phyloP scores from a whole-genome alignment of 176 grass and related monocot species.

The Rhynchospora pubera region DNA sequence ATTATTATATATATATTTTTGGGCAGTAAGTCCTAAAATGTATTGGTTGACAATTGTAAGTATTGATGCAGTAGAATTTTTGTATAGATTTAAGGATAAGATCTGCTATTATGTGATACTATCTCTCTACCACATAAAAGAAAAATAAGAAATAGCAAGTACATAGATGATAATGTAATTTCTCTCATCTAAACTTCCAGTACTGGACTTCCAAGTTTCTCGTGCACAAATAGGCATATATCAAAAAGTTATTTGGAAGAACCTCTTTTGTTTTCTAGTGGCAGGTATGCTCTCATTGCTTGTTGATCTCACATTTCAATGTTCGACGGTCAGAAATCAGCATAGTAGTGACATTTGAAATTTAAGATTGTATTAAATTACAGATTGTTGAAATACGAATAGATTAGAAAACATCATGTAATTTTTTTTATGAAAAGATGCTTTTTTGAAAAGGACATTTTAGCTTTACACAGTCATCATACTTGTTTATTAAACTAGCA shows the following conservation, averaged over 20 bases:
- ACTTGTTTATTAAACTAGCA: not conserved
- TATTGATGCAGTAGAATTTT: not conserved
- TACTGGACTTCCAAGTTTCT: not conserved
- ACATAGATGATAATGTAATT: not conserved
- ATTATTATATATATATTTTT: too few relatives aligned
- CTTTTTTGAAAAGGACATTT: conserved; percentile 6
- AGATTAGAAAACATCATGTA: not conserved
- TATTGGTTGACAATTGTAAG: not conserved
- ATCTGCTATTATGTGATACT: not conserved
- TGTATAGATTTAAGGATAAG: not conserved
- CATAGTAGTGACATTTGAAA: not conserved
- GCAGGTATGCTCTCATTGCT: not conserved
- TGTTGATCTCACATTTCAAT: not conserved
- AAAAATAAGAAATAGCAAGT: not conserved
- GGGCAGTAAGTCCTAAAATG: not conserved
- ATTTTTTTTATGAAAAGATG: not conserved
- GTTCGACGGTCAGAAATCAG: not conserved
- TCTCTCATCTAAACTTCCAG: not conserved
- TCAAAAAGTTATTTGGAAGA: not conserved
- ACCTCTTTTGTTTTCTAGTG: not conserved
- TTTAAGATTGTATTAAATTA: too few relatives aligned
- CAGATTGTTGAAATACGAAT: conserved; percentile 7
- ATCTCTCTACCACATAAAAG: not conserved
- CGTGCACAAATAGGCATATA: not conserved
- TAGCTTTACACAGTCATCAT: not conserved